Percentiles rank a stretch among this genome's conserved stretches.
phyloP scores from a whole-genome alignment of 2,329 filamentous ascomycete genomes.

The Tolypocladium cylindrosporum region DNA sequence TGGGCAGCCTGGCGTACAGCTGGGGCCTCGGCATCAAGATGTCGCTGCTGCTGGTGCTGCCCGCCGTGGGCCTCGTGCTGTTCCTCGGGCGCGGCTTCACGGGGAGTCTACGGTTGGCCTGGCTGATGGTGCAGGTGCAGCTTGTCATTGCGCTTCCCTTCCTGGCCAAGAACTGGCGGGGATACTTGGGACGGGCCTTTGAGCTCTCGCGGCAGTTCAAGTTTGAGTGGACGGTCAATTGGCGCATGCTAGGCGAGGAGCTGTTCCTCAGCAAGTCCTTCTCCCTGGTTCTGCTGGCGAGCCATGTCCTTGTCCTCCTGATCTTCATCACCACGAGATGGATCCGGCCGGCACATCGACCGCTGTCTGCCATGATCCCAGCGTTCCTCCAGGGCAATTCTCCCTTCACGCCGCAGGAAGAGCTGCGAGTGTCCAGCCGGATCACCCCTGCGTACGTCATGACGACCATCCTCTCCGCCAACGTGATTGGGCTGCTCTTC shows the following conservation, averaged over 20 bases:
- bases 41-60: constrained; percentile 74
- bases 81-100: constrained; percentile 62
- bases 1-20: constrained; percentile 64
- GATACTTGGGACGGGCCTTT: constrained; percentile 76
- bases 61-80: constrained; percentile 67
- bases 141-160: constrained; percentile 60
- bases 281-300: constrained; percentile 52
- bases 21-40: constrained; percentile 89
- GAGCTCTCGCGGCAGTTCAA: constrained; percentile 86
- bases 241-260: constrained; percentile 86
- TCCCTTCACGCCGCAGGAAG: constrained; percentile 40
- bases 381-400: constrained; percentile 31
- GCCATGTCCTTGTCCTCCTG: constrained; percentile 56
- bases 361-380: constrained; percentile 41
- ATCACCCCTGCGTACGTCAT: constrained; percentile 65
- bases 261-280: constrained; percentile 63
- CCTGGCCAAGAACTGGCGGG: constrained; percentile 49
- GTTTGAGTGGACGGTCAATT: constrained; percentile 98
- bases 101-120: constrained; percentile 55
- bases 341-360: constrained; percentile 57
- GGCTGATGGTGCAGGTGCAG: constrained; percentile 70
- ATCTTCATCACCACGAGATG: constrained; percentile 60
- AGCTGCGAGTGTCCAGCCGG: constrained; percentile 43
- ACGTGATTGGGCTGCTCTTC: constrained; percentile 72
- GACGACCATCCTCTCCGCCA: constrained; percentile 66